Percentiles rank a stretch among this genome's conserved stretches.
Evolutionary conservation across 805 yeast species (phyloP).

Genomic region (Saccharomycopsis vini): DNA sequence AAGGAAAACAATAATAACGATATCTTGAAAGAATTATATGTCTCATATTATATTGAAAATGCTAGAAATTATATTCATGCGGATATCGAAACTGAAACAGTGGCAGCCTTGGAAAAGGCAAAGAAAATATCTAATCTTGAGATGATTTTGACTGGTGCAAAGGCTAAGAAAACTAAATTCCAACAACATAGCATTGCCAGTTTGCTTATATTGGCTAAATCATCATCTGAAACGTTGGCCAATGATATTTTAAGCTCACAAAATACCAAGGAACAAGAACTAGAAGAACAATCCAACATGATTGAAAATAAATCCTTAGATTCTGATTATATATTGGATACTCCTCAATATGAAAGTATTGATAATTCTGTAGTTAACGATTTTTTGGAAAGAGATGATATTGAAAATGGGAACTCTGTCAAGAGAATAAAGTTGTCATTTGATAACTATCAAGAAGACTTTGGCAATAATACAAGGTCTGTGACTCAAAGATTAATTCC

Average conservation of each 20-base stretch:
- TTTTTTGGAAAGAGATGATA: constrained; percentile 27
- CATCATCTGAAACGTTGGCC: constrained; percentile 22
- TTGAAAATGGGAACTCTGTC: constrained; percentile 3
- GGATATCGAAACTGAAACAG: constrained; percentile 52
- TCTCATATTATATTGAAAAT: constrained; percentile 52
- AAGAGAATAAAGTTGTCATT: constrained; percentile 9
- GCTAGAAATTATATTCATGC: constrained; percentile 57
- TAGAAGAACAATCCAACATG: constrained; percentile 32
- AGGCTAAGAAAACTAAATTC: constrained; percentile 78
- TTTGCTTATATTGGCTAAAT: constrained; percentile 66
- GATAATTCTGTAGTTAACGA: constrained; percentile 40
- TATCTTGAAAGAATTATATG: constrained; percentile 31
- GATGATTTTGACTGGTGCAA: constrained; percentile 74
- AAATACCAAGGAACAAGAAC: constrained; percentile 9
- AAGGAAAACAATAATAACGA: constrained; percentile 6
- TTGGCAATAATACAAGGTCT: constrained; percentile 24
- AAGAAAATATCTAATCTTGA: constrained; percentile 50
- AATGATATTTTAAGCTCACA: constrained; percentile 24
- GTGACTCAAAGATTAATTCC: constrained; percentile 43
- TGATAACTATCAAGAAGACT: constrained; percentile 31
- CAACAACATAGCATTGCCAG: constrained; percentile 68
- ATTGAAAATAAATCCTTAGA: constrained; percentile 48
- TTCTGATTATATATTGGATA: constrained; percentile 72
- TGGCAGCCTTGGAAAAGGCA: constrained; percentile 46
- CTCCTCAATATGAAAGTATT: constrained; percentile 57